Evolutionary conservation across 257 asterid species (phyloP), one percentile per base, ranked within the genome.

Genomic region (Solanum chaucha): DNA sequence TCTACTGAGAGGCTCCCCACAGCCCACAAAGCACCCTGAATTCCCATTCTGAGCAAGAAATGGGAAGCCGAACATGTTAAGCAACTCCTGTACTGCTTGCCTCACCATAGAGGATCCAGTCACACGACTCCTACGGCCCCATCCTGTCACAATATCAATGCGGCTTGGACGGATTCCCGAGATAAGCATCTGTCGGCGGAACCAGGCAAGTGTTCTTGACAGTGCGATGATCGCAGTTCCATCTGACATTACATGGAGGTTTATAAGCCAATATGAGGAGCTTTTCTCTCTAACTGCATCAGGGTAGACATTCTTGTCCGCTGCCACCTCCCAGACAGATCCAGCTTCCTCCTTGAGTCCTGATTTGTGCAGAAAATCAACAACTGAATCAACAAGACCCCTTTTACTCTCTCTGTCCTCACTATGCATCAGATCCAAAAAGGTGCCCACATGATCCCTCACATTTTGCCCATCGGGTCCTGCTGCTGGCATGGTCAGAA

Each of bases 331-430:
- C 99, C 99, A 97, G 13, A 97, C 91, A 3, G 98, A 95, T 30
- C 98, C 99, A 0, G 99, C 99, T 87, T 94, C 98, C 91, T 97
- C 99, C 89, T 97, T 97, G 4, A 95, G 93, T 36, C 99, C 99
- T 1, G 95, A 90, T 86, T 97, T 97, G 90, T 94, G 98, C 40
- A 97, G 94, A 88, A 97, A 97, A 88, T 95, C 99, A 14, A 97
- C 94, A 13, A 95, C 98, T 1, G 99, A 94, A 73, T 95, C 99
- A 40, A 95, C 92, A 3, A 97, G 94, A 28, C 99, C 99, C 61
- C 99, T 93, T 87, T 97, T 97, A 84, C 99, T 97, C 80, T 97
- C 99, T 89, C 99, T 93, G 46, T 97, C 98, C 86, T 97, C 99
- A 1, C 99, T 97, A 41, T 95, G 98, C 98, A 97, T 94, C 90